Base-by-base conservation (phyloP, 2,329 filamentous ascomycete genomes). In the Mollisiaceae sp. region DNA sequence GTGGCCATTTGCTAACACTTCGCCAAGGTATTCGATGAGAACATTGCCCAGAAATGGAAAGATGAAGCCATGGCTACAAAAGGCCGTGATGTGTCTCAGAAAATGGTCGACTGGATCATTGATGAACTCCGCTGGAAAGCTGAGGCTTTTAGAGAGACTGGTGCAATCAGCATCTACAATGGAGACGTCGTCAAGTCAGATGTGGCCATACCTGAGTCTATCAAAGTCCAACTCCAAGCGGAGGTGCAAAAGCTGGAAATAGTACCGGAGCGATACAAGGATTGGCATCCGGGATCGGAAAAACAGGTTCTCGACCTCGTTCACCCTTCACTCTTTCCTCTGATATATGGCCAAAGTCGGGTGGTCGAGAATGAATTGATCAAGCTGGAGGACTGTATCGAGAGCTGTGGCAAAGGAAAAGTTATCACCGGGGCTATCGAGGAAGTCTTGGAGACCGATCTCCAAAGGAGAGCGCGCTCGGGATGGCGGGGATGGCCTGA, bases 311-410 rank as follows among this genome's bases (percentile, higher is more conserved):
- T 88, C 0, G 84, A 91, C 71, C 77, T 91, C 1, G 81, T 91
- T 5, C 83, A 91, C 68, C 87, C 88, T 0, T 90, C 86, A 0
- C 78, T 91, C 8, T 91, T 82, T 68, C 87, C 88, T 0, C 75
- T 91, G 0, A 73, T 86, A 1, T 87, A 86, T 69, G 85, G 84
- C 0, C 75, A 76, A 15, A 81, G 80, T 1, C 78, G 78, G 2
- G 78, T 80, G 3, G 69, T 86, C 0, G 47, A 69, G 11, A 70
- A 76, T 5, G 63, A 65, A 54, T 41, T 70, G 8, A 60, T 75
- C 27, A 66, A 67, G 9, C 14, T 74, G 4, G 50, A 68, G 2
- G 70, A 74, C 60, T 69, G 73, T 41, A 27, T 78, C 62, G 61
- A 72, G 5, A 67, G 65, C 39, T 72, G 66, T 67, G 76, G 76